Evolutionary conservation across 768 basidiomycete genomes (phyloP), one percentile per base, ranked within the genome.

Genomic region (Termitomyces titanicus): DNA sequence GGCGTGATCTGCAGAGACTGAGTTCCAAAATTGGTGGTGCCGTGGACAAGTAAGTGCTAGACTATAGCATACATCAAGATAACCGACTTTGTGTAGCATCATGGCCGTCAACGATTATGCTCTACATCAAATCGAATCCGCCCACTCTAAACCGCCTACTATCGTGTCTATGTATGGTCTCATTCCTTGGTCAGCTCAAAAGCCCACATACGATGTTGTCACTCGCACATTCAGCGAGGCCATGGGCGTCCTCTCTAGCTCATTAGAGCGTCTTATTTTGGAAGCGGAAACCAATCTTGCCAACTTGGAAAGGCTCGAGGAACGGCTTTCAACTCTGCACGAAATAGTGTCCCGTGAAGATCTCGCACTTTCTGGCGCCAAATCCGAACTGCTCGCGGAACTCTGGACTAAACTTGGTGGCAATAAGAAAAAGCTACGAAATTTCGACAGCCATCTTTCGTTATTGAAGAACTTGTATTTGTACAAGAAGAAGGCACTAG

Each of bases 61-160:
- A 22, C 27, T 25, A 11, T 29, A 46, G n/a, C 24, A 43, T 22
- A 20, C 34, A 55, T 20, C 34, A 33, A 18, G 47, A 22, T 22
- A 8, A 40, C 52, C 54, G 35, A 53, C 34, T 10, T 44, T 44
- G 25, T 64, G 11, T 52, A 91, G 88, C 43, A 83, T 91, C 61
- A 78, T 88, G 70, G 86, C 89, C 0, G 75, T 89, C 48, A 92
- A 89, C 57, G 84, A 84, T 52, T 83, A 87, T 61, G 90, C 86
- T 1, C 72, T 89, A 47, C 71, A 74, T 10, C 74, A 78, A 9
- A 89, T 92, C 34, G 76, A 75, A 61, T 64, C 62, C 10, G 74
- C 75, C 10, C 70, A 71, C 13, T 56, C 75, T 47, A 74, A 65
- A 58, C 71, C 70, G 37, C 65, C 68, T 3, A 65, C 70, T 4